Evolutionary conservation across 495 filamentous ascomycete genomes (phyloP).

Genomic region (Penicillium robsamsonii): DNA sequence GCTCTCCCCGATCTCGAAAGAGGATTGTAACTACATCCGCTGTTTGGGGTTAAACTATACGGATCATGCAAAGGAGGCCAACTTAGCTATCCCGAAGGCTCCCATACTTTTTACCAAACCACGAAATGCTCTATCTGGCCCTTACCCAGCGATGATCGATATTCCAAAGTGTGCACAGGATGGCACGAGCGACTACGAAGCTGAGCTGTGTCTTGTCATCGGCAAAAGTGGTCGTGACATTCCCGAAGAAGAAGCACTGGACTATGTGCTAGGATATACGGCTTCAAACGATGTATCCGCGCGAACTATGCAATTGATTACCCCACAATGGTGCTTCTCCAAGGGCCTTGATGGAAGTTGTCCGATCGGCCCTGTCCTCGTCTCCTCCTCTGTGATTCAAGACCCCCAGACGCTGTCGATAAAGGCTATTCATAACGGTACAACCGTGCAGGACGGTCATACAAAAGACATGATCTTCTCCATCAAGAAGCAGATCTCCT

Average conservation of each 20-base stretch:
- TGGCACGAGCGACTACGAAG: slow-evolving; percentile 50
- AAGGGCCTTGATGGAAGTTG: slow-evolving; percentile 43
- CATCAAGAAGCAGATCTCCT: slow-evolving; percentile 31
- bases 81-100: slow-evolving; percentile 36
- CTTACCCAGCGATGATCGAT: slow-evolving; percentile 40
- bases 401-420: slow-evolving; percentile 34
- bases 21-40: slow-evolving; percentile 38
- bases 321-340: slow-evolving; percentile 42
- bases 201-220: slow-evolving; percentile 43
- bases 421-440: slow-evolving; percentile 31
- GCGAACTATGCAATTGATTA: slow-evolving; percentile 33
- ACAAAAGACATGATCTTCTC: slow-evolving; percentile 38
- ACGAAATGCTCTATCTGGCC: slow-evolving; percentile 40
- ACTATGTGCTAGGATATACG: slow-evolving; percentile 46
- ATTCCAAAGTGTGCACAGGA: slow-evolving; percentile 46
- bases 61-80: slow-evolving; percentile 43
- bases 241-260: slow-evolving; percentile 36
- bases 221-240: slow-evolving; percentile 41
- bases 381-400: slow-evolving; percentile 30
- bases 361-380: slow-evolving; percentile 41
- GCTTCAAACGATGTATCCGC: slow-evolving; percentile 43
- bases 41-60: slow-evolving; percentile 49
- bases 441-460: slow-evolving; percentile 27
- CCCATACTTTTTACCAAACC: slow-evolving; percentile 51
- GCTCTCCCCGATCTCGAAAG: slow-evolving; percentile 32